A percentile compares a stretch with the other conserved stretches of the same genome.
These are phyloP conservation scores for Gliomastix tumulicola DNA, from an alignment of 2,329 filamentous ascomycete genomes.

Conservation along the genomic window DNA sequence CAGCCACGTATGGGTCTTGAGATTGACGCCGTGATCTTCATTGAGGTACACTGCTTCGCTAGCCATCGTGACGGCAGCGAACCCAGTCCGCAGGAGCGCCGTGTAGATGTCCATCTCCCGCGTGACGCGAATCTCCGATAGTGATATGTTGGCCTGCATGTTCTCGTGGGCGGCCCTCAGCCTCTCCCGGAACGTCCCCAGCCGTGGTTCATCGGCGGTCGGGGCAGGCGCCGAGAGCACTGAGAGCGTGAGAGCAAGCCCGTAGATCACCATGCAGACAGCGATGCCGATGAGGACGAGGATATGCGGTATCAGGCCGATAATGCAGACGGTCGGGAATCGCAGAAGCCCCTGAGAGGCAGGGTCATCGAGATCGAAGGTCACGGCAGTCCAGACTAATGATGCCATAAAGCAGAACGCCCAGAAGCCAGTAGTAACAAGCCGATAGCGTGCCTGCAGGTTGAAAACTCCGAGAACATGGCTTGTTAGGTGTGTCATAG, in stretches of 20 bases:
- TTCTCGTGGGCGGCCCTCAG: conserved; percentile 72
- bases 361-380: conserved; percentile 54
- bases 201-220: conserved; percentile 13
- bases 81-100: conserved; percentile 77
- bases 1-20: conserved; percentile 79
- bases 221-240: conserved; percentile 34
- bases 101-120: conserved; percentile 96
- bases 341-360: conserved; percentile 62
- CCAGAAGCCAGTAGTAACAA: conserved; percentile 85
- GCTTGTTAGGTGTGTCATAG: conserved; percentile 81
- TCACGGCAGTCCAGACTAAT: conserved; percentile 69
- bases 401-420: conserved; percentile 83
- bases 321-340: conserved; percentile 90
- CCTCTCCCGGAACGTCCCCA: conserved; percentile 46
- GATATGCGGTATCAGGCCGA: conserved; percentile 93
- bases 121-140: conserved; percentile 73
- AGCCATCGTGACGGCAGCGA: conserved; percentile 82
- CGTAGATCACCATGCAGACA: conserved; percentile 71
- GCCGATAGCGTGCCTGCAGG: conserved; percentile 70
- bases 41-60: conserved; percentile 95
- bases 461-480: conserved; percentile 77
- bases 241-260: conserved; percentile 67
- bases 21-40: conserved; percentile 69
- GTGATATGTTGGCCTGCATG: conserved; percentile 83
- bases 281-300: conserved; percentile 74